Base-by-base conservation (phyloP, 345 rosid species). In the Melaleuca quinquenervia region DNA sequence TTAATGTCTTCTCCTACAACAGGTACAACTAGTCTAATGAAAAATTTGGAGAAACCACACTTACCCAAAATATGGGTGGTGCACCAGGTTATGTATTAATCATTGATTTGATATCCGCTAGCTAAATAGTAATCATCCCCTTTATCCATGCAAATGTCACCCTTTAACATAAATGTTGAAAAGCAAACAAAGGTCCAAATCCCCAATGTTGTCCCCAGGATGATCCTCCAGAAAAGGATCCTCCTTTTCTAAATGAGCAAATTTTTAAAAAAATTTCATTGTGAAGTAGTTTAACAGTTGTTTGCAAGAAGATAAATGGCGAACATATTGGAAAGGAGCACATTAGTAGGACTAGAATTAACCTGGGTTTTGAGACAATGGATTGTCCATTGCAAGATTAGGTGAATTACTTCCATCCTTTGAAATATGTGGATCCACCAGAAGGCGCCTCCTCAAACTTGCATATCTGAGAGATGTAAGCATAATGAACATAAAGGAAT, bases 311-410 rank as follows among this genome's bases (percentile, higher is more conserved):
- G 56, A 84, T 36, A 26, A 50, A 24, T 60, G 51, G 27, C 20
- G 52, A 26, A 64, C 48, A 6, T 15, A 22, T 50, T 27, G 50
- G 29, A 20, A 82, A 51, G 27, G 87, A 20, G 52, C 15, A 82
- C 6, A 64, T 27, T 41, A 50, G 74, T 54, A 89, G 82, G 50
- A 86, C 84, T 75, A 86, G 85, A 82, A 50, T 52, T 84, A 88
- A 97, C 99, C 99, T 86, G 99, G 99, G 90, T 96, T 97, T 92
- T 94, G 99, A 11, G 99, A 97, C 44, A 97, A 90, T 44, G 99
- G 99, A 87, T 97, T 97, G 88, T 97, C 99, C 50, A 97, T 88
- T 29, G 91, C 92, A 87, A 92, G 97, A 91, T 95, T 88, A 87
- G 95, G 95, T 6, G 96, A 91, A 86, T 86, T 92, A 83, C 90